Percentiles rank a stretch among this genome's conserved stretches.
phyloP scores from a whole-genome alignment of 2,329 filamentous ascomycete species.

The Macrophomina phaseolina region DNA sequence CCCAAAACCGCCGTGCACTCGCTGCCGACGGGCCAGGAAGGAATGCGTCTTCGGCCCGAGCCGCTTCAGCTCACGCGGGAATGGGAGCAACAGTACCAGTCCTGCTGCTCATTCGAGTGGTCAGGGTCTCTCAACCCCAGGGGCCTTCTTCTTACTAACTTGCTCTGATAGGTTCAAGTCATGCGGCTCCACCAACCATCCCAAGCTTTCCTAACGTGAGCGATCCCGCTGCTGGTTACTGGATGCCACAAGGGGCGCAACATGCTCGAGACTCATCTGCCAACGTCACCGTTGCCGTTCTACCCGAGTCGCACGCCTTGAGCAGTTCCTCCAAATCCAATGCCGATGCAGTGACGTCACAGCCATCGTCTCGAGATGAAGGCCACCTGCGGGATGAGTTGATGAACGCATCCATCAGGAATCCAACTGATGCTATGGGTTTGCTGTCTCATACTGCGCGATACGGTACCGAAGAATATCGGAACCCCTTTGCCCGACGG shows the following conservation, averaged over 20 bases:
- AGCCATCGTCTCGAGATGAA: background rate
- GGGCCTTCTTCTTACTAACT: background rate
- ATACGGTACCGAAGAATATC: background rate
- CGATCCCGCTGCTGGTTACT: background rate
- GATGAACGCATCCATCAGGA: slow-evolving; percentile 15
- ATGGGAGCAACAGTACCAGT: slow-evolving; percentile 10
- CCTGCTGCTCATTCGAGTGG: background rate
- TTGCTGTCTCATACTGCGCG: slow-evolving; percentile 11
- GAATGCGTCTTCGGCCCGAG: slow-evolving; percentile 27
- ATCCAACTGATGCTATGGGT: slow-evolving; percentile 14
- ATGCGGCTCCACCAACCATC: background rate
- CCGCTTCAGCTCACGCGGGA: slow-evolving; percentile 9
- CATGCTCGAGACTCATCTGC: background rate
- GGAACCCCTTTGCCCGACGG: background rate
- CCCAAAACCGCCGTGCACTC: slow-evolving; percentile 22
- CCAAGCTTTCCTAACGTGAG: background rate
- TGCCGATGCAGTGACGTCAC: slow-evolving; percentile 2
- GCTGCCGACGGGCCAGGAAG: slow-evolving; percentile 19
- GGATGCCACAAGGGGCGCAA: background rate
- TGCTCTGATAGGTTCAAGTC: background rate
- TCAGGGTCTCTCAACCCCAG: background rate
- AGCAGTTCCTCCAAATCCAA: background rate
- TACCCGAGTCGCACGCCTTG: background rate
- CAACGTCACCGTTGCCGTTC: background rate
- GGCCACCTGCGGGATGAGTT: slow-evolving; percentile 15